A percentile compares a stretch with the other conserved stretches of the same genome.
Evolutionary conservation across 176 grass and related monocot genomes (phyloP).

Genomic region (Poa annua): DNA sequence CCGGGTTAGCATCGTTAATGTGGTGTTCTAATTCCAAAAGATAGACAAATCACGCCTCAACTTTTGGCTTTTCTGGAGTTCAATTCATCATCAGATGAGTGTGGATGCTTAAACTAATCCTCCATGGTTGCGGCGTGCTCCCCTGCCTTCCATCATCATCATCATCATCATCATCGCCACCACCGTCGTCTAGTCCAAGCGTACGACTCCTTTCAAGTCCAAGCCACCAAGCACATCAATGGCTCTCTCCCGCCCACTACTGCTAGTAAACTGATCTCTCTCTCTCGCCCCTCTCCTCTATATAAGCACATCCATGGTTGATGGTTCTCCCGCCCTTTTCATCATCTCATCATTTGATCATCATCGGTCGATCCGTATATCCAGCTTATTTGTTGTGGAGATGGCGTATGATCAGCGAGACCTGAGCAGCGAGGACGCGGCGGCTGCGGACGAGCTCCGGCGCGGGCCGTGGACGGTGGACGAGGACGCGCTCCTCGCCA

Average conservation of each 20-base stretch:
- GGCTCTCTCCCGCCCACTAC: background rate
- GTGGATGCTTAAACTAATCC: slow-evolving; percentile 44
- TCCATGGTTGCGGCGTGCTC: slow-evolving; percentile 57
- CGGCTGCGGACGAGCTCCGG: slow-evolving; percentile 40
- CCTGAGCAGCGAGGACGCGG: slow-evolving; percentile 35
- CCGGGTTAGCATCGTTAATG: slow-evolving; percentile 42
- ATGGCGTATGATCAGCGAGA: slow-evolving; percentile 16
- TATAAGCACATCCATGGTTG: slow-evolving; percentile 48
- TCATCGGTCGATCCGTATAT: background rate
- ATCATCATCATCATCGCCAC: background rate
- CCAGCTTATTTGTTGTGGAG: background rate
- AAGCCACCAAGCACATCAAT: slow-evolving; percentile 19
- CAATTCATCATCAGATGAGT: background rate
- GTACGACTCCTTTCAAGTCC: slow-evolving; percentile 30
- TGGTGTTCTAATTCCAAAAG: slow-evolving; percentile 40
- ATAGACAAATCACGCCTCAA: slow-evolving; percentile 36
- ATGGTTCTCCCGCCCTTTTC: slow-evolving; percentile 57
- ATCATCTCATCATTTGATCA: slow-evolving; percentile 33
- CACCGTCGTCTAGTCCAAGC: background rate
- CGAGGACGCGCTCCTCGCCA: slow-evolving; percentile 80
- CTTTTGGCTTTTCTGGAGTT: slow-evolving; percentile 60
- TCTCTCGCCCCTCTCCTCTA: slow-evolving; percentile 19
- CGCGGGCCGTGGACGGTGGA: slow-evolving; percentile 92
- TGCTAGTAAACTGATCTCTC: background rate
- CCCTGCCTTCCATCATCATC: slow-evolving; percentile 4